Evolutionary conservation across 352 stramenopile species (phyloP), one percentile per base, ranked within the genome.

Genomic region (Pythium diclinum): DNA sequence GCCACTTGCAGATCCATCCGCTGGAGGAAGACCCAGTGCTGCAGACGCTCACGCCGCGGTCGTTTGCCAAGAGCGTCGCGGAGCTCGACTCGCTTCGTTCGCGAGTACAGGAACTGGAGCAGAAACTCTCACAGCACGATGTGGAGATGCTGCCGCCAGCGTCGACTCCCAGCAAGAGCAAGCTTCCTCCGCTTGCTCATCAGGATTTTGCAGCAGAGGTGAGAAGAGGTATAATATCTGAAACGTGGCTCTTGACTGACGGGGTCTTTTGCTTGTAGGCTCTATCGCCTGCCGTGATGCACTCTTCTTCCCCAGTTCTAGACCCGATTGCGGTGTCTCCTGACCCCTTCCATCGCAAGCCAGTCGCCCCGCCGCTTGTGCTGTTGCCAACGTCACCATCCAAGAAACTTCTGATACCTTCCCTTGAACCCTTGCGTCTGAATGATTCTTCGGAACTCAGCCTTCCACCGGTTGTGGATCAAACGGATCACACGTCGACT

Each of bases 61-160:
- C 77, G 4, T 63, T 88, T n/a, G 79, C 82, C 1, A 77, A 81
- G 40, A 89, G 62, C 32, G 76, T 87, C 60, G 73, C 78, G 0
- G 79, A 88, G 38, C 72, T 89, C 0, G 73, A 86, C 19, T 69
- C 75, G 6, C 33, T 89, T 33, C 74, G 74, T 30, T 81, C 58
- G 8, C 72, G 79, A 23, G 78, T 89, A 1, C 57, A 75, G 3
- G 76, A 85, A 14, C 69, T 89, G 6, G 76, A 91, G 55, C 71
- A 78, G 19, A 75, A 83, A 44, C 69, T 91, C 42, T 74, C 78
- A 42, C 68, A 77, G 23, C 78, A 87, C 48, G 69, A 84, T 21
- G 74, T 83, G 21, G 74, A 82, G 65, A 65, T 54, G 25, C 36
- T 77, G 23, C 53, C 76, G 11, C 52, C 40, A 8, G 75, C 69